A percentile compares a stretch with the other conserved stretches of the same genome.
Evolutionary conservation across 345 rosid genomes (phyloP).

Genomic region (Brassica cretica): DNA sequence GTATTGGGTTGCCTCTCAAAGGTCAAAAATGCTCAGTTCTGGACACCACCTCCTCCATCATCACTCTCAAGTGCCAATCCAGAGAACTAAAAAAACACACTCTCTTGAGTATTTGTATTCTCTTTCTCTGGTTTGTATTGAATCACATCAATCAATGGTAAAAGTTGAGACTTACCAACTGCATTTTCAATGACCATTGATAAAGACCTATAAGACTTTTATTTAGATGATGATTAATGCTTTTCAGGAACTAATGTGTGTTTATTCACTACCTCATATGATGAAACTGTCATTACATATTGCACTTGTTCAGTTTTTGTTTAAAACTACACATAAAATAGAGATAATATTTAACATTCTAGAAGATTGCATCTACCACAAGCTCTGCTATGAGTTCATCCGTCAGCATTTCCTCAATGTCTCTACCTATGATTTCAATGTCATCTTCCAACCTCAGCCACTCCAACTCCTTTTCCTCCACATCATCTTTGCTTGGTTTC

Average conservation of each 20-base stretch:
- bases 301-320: not conserved
- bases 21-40: constrained; percentile 78
- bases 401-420: constrained; percentile 62
- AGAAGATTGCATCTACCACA: constrained; percentile 35
- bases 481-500: constrained; percentile 44
- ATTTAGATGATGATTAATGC: no score
- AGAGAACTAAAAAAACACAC: not conserved
- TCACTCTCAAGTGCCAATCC: constrained; percentile 29
- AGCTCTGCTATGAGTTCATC: constrained; percentile 68
- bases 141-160: constrained; percentile 5
- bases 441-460: constrained; percentile 66
- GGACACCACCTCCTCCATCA: constrained; percentile 49
- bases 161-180: not conserved
- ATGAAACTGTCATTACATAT: constrained; percentile 41
- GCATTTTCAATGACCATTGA: not conserved
- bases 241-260: not conserved
- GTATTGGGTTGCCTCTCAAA: constrained; percentile 82
- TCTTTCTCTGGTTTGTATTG: not conserved
- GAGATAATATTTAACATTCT: constrained; percentile 24
- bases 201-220: not conserved
- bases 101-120: not conserved
- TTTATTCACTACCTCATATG: constrained; percentile 23
- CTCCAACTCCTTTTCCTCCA: constrained; percentile 44
- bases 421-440: constrained; percentile 64
- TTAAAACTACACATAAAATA: not conserved